Base-by-base conservation (phyloP, 345 rosid genomes). In the Linum lewisii region DNA sequence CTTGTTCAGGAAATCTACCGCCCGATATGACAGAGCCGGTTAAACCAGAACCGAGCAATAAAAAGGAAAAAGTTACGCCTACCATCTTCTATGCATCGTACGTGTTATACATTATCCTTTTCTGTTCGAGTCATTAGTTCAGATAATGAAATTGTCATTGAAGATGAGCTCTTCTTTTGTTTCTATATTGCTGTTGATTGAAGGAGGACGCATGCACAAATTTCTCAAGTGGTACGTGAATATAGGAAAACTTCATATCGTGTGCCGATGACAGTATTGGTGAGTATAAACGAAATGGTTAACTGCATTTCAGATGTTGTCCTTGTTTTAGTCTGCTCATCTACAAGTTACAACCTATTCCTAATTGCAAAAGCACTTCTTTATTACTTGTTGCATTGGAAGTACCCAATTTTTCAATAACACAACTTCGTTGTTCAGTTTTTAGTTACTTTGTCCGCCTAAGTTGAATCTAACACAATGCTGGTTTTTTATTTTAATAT, bases 171-270 rank as follows among this genome's bases (percentile, higher is more conserved):
- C 54, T 45, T 29, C 23, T 74, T 60, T 36, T 11, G 47, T 42
- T 42, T 42, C 14, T 10, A 11, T 42, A 42, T 37, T 38, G 62
- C 47, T 66, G 26, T 57, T 68, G 45, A 10, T 59, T 54, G 51
- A 26, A 92, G 98, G 89, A 86, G 98, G 79, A 92, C 97, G 4
- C 98, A 92, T 72, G 82, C 97, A 57, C 97, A 92, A 74, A 79
- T 92, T 69, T 80, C 97, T 37, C 98, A 92, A 78, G 90, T 84
- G 63, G 76, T 92, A 54, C 83, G 82, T 24, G 98, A 92, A 69
- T 92, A 84, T 66, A 66, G 75, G 69, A 92, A 92, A 73, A 88
- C 98, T 74, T 66, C 86, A 32, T 92, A 92, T 69, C 79, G 97
- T 64, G 98, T 86, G 59, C 91, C 95, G 20, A 92, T 92, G 98